Conservation (phyloP, 176 grass and related monocot genomes). For the Calamus simplicifolius region DNA sequence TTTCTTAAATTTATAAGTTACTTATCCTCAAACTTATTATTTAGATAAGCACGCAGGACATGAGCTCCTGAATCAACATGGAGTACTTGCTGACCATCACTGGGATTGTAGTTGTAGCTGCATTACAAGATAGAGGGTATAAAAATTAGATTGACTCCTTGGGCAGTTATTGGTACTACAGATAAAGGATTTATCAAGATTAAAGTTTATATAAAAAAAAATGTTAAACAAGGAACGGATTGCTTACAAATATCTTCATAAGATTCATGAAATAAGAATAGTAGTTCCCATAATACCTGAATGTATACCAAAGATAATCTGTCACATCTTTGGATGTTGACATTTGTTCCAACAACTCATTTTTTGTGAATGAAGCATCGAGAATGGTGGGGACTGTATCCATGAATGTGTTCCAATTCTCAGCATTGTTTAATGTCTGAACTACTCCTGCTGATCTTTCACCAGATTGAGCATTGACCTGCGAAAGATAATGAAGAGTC, state of each 20-base stretch:
- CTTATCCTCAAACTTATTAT: conserved; percentile 51
- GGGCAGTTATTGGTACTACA: too few relatives aligned
- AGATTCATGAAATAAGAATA: neutral
- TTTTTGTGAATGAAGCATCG: conserved; percentile 17
- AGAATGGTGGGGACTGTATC: conserved; percentile 39
- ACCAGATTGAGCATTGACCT: conserved; percentile 59
- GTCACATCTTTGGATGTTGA: conserved; percentile 70
- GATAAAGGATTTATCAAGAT: too few relatives aligned
- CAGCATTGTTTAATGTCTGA: conserved; percentile 31
- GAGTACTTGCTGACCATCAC: conserved; percentile 25
- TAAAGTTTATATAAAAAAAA: too few relatives aligned
- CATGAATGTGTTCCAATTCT: conserved; percentile 46
- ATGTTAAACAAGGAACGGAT: too few relatives aligned
- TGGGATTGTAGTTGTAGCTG: conserved; percentile 49
- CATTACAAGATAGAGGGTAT: too few relatives aligned
- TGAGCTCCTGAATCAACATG: conserved; percentile 64
- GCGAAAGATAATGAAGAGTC: conserved; percentile 5
- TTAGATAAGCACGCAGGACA: conserved; percentile 78
- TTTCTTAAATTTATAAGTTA: conserved; percentile 3
- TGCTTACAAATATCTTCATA: neutral
- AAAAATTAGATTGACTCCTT: too few relatives aligned
- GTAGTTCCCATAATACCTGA: conserved; percentile 28
- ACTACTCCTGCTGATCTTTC: conserved; percentile 40
- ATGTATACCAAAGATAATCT: conserved; percentile 93
- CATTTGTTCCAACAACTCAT: conserved; percentile 71